phyloP scores from a whole-genome alignment of 2,329 filamentous ascomycete species.

The Fusarium sp. region DNA sequence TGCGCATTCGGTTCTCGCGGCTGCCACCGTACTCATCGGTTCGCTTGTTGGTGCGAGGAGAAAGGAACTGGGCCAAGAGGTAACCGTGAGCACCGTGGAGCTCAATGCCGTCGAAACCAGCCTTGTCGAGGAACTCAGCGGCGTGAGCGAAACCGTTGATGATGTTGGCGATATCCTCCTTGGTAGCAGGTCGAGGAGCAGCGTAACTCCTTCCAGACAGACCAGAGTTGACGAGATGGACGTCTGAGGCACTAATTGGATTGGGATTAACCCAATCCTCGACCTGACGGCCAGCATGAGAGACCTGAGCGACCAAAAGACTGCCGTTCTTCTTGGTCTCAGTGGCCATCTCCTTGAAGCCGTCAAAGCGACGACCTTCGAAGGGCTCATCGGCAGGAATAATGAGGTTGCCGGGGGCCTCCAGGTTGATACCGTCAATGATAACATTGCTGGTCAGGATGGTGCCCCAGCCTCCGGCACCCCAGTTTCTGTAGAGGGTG shows the following conservation, averaged over 20 bases:
- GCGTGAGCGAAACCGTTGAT: conserved; percentile 45
- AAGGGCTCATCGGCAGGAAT: conserved; percentile 12
- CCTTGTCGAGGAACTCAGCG: conserved; percentile 53
- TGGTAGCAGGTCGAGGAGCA: conserved; percentile 43
- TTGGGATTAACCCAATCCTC: conserved; percentile 29
- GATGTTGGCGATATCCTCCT: conserved; percentile 20
- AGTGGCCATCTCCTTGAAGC: conserved; percentile 20
- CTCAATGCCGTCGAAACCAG: conserved; percentile 29
- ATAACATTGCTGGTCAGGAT: conserved; percentile 27
- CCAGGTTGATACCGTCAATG: conserved; percentile 21
- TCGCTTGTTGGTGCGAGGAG: conserved; percentile 56
- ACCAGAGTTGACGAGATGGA: conserved; percentile 63
- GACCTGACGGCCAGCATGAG: conserved; percentile 28
- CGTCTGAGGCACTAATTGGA: conserved; percentile 60
- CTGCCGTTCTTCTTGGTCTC: conserved; percentile 16
- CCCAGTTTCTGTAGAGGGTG: conserved; percentile 25
- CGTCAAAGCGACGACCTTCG: conserved; percentile 21
- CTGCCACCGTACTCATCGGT: conserved; percentile 59
- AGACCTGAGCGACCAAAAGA: conserved; percentile 20
- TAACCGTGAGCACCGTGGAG: conserved; percentile 48
- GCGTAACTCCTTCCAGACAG: conserved; percentile 54
- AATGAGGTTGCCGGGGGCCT: conserved; percentile 16
- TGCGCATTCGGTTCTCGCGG: conserved; percentile 55
- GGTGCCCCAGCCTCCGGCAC: conserved; percentile 21
- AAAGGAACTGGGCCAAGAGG: conserved; percentile 59